Evolutionary conservation across 1,284 basidiomycete genomes (phyloP), one percentile per base, ranked within the genome.

Genomic region (Phlebopus sp.): DNA sequence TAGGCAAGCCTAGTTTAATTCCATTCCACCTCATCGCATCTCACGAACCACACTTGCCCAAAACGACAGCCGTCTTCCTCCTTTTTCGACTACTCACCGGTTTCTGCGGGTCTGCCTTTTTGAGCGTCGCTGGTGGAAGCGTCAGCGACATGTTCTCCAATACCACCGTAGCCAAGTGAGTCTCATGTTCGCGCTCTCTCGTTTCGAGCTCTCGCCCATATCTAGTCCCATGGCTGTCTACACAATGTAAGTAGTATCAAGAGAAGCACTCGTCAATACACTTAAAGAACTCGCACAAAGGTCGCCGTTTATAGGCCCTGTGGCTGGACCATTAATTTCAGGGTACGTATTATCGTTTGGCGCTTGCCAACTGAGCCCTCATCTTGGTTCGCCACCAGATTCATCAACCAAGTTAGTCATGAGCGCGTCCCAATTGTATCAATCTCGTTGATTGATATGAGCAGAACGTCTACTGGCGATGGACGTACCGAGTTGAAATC

Each of bases 121-220:
- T 93, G 18, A 84, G 80, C 48, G 90, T 93, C 1, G 83, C 86
- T 0, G 91, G 91, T 0, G 90, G 90, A 2, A 84, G 81, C 41
- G 79, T 92, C 15, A 82, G 82, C 17, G 91, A 92, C 62, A 62
- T 91, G 48, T 92, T 90, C 58, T 63, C 69, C 0, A 81, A 87
- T 53, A 59, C 66, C 0, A 71, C 77, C 14, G 82, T 92, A 8
- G 84, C 79, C 42, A 83, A 74, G 81, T 89, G 58, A 54, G 83
- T 72, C 11, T n/a, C 44, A 45, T 39, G 25, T 32, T 18, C 27
- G n/a, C 14, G 14, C 21, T 34, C 23, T 30, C 19, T 37, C 13
- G 13, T 14, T n/a, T 32, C 21, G 19, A 40, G 10, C 42, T 44
- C 25, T 37, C 18, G 37, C 31, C 52, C 23, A 55, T 37, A 44